phyloP scores from a whole-genome alignment of 2,329 filamentous ascomycete genomes.

The Trichoderma koningiopsis region DNA sequence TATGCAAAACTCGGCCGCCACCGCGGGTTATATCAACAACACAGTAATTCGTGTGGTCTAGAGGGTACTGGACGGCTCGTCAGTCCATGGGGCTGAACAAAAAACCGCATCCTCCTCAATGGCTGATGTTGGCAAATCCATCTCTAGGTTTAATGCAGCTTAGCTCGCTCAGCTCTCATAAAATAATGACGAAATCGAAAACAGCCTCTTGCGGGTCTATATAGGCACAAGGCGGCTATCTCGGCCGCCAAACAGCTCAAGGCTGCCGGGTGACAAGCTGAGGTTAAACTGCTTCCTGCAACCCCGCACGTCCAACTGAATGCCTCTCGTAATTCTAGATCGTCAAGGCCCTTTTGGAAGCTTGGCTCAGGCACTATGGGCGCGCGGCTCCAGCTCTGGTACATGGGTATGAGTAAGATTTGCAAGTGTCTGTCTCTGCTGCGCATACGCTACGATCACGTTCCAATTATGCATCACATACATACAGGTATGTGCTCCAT shows the following conservation, averaged over 20 bases:
- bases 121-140: conserved; percentile 9
- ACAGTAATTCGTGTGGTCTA: neutral
- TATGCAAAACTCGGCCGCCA: neutral
- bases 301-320: conserved; percentile 12
- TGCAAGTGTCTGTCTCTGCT: neutral
- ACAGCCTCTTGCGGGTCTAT: conserved; percentile 7
- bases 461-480: conserved; percentile 12
- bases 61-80: neutral
- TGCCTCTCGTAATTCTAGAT: conserved; percentile 5
- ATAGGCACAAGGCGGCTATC: conserved; percentile 12
- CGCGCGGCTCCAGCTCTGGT: neutral
- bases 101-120: neutral
- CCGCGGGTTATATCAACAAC: neutral
- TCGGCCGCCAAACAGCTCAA: conserved; percentile 8
- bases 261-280: neutral
- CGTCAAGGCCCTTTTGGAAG: neutral
- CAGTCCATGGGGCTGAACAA: conserved; percentile 1
- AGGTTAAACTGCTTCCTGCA: neutral
- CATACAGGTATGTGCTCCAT: conserved; percentile 6
- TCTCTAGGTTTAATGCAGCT: conserved; percentile 21
- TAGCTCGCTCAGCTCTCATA: conserved; percentile 19
- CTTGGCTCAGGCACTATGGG: neutral
- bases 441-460: neutral
- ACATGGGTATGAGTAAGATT: neutral
- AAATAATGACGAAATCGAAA: conserved; percentile 17